A percentile compares a stretch with the other conserved stretches of the same genome.
phyloP scores from a whole-genome alignment of 345 rosid genomes.

The Camelina sativa region DNA sequence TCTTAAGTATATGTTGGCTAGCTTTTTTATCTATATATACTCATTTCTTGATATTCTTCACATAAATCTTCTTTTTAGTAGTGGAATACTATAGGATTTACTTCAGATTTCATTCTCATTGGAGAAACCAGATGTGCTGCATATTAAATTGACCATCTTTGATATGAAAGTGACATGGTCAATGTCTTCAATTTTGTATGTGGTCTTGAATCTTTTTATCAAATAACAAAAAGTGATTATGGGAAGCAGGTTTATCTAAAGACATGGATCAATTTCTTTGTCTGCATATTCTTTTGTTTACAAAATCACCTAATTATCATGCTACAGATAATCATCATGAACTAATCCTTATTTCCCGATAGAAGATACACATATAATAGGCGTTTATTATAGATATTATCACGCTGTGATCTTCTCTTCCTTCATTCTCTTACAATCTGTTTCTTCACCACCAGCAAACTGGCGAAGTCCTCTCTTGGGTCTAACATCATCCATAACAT shows the following conservation, averaged over 20 bases:
- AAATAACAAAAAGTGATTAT: no score
- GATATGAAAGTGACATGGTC: background rate
- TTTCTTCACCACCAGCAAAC: conserved; percentile 14
- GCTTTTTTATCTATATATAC: background rate
- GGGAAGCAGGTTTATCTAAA: background rate
- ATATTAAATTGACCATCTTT: background rate
- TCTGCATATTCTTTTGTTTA: background rate
- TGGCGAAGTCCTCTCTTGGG: conserved; percentile 30
- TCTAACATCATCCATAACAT: conserved; percentile 30
- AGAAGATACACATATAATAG: background rate
- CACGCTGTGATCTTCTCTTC: conserved; percentile 2
- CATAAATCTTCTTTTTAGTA: background rate
- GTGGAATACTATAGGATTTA: background rate
- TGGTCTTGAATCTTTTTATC: no score
- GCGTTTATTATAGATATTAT: background rate
- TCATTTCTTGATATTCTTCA: background rate
- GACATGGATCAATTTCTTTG: background rate
- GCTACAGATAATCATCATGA: no score
- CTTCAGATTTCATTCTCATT: background rate
- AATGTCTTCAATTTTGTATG: background rate
- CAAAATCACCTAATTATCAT: background rate
- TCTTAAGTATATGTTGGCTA: background rate
- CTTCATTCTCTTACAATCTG: conserved; percentile 22
- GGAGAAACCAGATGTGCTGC: background rate
- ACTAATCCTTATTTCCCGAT: no score